Percentiles rank a stretch among this genome's conserved stretches.
phyloP scores from a whole-genome alignment of 352 stramenopile species.

The Peronospora farinosa region DNA sequence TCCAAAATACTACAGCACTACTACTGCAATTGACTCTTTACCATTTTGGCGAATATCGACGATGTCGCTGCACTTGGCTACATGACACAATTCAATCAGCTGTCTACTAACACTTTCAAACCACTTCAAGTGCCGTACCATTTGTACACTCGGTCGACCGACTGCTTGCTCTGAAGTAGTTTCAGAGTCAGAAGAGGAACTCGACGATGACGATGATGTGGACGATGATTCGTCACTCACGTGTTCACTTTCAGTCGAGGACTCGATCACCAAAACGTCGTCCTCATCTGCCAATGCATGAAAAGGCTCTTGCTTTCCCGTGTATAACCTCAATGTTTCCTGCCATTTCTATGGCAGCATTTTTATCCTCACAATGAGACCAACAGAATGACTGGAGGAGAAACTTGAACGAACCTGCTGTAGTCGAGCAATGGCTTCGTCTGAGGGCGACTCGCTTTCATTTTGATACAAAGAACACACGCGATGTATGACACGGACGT shows the following conservation, averaged over 20 bases:
- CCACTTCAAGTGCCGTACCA: conserved; percentile 10
- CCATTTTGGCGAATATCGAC: conserved; percentile 38
- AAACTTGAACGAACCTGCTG: conserved; percentile 21
- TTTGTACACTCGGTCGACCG: conserved; percentile 18
- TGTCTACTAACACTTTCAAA: not conserved
- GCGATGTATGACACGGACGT: conserved; percentile 51
- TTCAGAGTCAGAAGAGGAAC: conserved; percentile 1
- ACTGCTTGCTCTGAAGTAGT: conserved; percentile 4
- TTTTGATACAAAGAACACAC: conserved; percentile 43
- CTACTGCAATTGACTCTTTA: conserved; percentile 1
- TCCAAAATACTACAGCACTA: not conserved
- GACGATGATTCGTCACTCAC: conserved; percentile 7
- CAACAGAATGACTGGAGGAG: not conserved
- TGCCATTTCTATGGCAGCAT: conserved; percentile 33
- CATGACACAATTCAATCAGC: conserved; percentile 2
- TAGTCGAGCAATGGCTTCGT: conserved; percentile 16
- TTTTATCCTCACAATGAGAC: conserved; percentile 1
- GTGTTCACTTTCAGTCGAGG: conserved; percentile 2
- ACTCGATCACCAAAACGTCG: not conserved
- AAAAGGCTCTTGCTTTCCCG: conserved; percentile 6
- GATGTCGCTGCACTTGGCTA: conserved; percentile 19
- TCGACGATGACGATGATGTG: conserved; percentile 5
- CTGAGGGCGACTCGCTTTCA: conserved; percentile 14
- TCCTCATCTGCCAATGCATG: conserved; percentile 1
- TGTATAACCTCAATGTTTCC: conserved; percentile 35